These are phyloP conservation scores for Lecanosticta acicola DNA, from an alignment of 2,329 filamentous ascomycete genomes.

Conservation along the genomic window DNA sequence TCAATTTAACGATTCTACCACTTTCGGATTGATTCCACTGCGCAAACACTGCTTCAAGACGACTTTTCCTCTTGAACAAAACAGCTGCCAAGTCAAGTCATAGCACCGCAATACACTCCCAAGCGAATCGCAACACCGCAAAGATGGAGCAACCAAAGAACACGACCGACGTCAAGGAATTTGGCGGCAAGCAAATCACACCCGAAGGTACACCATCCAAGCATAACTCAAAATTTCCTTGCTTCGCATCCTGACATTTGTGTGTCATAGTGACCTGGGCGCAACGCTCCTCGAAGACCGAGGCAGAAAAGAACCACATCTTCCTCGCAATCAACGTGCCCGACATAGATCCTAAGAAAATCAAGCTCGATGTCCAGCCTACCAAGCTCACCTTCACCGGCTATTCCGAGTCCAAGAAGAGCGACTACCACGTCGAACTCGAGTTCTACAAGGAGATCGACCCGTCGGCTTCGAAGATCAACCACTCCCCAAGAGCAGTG, in stretches of 20 bases:
- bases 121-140: constrained; percentile 5
- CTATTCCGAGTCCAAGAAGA: constrained; percentile 75
- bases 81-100: background rate
- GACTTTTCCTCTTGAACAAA: background rate
- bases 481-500: constrained; percentile 82
- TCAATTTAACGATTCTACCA: constrained; percentile 5
- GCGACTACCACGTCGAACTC: constrained; percentile 77
- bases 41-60: constrained; percentile 1
- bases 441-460: constrained; percentile 92
- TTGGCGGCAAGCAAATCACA: constrained; percentile 31
- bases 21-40: constrained; percentile 15
- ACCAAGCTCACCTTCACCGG: constrained; percentile 75
- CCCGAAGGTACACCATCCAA: constrained; percentile 31
- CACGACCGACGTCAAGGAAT: constrained; percentile 32
- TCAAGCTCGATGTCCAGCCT: constrained; percentile 79
- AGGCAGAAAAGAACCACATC: constrained; percentile 85
- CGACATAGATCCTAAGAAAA: constrained; percentile 68
- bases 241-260: constrained; percentile 20
- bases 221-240: constrained; percentile 1
- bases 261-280: constrained; percentile 78
- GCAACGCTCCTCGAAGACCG: constrained; percentile 79
- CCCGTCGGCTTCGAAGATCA: constrained; percentile 71
- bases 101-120: background rate
- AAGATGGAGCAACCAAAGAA: constrained; percentile 31
- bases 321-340: constrained; percentile 86